phyloP scores from a whole-genome alignment of 2,329 filamentous ascomycete genomes.

The Aspergillus fischeri region DNA sequence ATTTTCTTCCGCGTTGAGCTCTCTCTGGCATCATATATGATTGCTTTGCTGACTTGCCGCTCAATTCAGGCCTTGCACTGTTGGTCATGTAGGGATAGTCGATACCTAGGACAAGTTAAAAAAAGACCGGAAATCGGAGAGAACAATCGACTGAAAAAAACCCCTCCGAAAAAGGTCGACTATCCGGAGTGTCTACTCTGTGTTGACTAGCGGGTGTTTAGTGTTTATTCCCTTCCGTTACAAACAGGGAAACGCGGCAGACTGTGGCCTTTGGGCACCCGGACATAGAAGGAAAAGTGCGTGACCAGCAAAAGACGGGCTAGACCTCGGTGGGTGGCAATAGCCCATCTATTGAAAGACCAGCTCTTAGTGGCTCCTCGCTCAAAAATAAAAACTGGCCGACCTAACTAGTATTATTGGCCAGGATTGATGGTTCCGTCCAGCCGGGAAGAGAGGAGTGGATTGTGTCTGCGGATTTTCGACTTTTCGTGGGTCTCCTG shows the following conservation, averaged over 20 bases:
- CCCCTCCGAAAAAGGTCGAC: background rate
- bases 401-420: background rate
- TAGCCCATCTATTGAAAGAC: background rate
- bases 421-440: conserved; percentile 10
- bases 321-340: background rate
- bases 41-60: background rate
- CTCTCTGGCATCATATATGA: background rate
- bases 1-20: background rate
- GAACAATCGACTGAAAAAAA: background rate
- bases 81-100: background rate
- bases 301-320: conserved; percentile 3
- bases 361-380: background rate
- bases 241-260: background rate
- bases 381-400: background rate
- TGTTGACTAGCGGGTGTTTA: background rate
- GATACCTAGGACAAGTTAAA: background rate
- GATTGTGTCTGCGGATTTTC: background rate
- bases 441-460: conserved; percentile 10
- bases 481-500: conserved; percentile 7
- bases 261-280: conserved; percentile 13
- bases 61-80: background rate
- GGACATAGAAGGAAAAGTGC: conserved; percentile 7
- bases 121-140: background rate
- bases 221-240: background rate
- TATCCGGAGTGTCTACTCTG: too few relatives aligned